These are phyloP conservation scores for Tricholoma bakamatsutake DNA, from an alignment of 768 basidiomycete genomes.

Conservation along the genomic window DNA sequence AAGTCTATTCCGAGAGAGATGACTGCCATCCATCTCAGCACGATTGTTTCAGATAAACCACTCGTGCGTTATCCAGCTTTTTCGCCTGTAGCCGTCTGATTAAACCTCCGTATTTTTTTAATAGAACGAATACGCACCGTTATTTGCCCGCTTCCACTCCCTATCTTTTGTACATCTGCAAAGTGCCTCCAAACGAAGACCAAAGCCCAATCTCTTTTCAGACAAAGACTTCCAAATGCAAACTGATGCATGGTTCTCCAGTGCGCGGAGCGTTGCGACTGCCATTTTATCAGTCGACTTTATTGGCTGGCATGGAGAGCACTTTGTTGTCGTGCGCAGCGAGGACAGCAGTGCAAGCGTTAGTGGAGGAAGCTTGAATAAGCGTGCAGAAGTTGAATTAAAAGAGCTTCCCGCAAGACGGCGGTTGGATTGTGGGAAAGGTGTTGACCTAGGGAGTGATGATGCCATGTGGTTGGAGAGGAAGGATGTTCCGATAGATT, in stretches of 20 bases:
- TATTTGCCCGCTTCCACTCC: conserved; percentile 40
- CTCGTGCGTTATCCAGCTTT: conserved; percentile 31
- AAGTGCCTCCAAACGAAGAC: conserved; percentile 38
- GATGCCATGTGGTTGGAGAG: conserved; percentile 64
- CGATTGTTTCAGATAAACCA: conserved; percentile 42
- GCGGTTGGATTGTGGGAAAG: conserved; percentile 57
- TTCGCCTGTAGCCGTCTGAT: not conserved
- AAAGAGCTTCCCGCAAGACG: conserved; percentile 57
- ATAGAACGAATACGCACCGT: conserved; percentile 48
- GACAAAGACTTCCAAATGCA: conserved; percentile 56
- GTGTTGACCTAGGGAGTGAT: conserved; percentile 57
- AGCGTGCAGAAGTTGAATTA: conserved; percentile 32
- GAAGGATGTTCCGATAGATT: conserved; percentile 74
- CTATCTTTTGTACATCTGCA: conserved; percentile 60
- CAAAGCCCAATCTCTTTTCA: conserved; percentile 50
- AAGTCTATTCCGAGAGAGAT: conserved; percentile 39
- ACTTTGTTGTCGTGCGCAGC: conserved; percentile 54
- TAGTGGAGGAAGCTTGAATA: not conserved
- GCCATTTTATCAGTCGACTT: conserved; percentile 53
- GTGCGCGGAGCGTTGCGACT: conserved; percentile 44
- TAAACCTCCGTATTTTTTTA: not conserved
- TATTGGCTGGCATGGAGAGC: conserved; percentile 69
- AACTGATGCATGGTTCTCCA: conserved; percentile 49
- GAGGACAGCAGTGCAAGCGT: conserved; percentile 10
- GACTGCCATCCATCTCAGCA: conserved; percentile 48